These are phyloP conservation scores for Cryptococcus sp. DNA, from an alignment of 1,284 basidiomycete genomes.

Conservation along the genomic window DNA sequence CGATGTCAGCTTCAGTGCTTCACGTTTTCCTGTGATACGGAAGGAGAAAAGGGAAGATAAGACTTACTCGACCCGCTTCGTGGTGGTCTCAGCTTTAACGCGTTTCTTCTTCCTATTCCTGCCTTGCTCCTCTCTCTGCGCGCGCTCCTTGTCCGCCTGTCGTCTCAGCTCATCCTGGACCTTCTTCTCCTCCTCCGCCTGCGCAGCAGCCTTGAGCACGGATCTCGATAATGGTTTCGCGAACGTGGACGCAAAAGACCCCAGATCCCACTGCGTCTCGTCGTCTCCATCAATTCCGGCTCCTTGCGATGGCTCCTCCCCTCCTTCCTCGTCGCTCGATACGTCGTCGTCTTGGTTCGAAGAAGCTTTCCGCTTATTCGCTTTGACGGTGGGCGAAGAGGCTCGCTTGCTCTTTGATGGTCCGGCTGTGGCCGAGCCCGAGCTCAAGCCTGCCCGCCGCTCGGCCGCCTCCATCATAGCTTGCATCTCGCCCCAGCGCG, in stretches of 20 bases:
- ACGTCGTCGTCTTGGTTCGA: not conserved
- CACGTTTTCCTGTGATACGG: not conserved
- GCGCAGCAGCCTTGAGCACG: slow-evolving; percentile 16
- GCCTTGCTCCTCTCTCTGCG: not conserved
- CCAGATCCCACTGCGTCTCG: slow-evolving; percentile 22
- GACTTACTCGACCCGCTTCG: slow-evolving; percentile 21
- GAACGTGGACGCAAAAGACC: slow-evolving; percentile 1
- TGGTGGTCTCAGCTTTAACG: slow-evolving; percentile 12
- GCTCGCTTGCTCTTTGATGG: not conserved
- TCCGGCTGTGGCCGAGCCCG: slow-evolving; percentile 8
- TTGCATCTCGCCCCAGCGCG: slow-evolving; percentile 37
- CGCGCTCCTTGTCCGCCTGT: slow-evolving; percentile 2
- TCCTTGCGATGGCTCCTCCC: slow-evolving; percentile 3
- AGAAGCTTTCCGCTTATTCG: slow-evolving; percentile 8
- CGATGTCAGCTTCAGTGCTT: not conserved
- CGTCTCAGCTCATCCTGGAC: slow-evolving; percentile 1
- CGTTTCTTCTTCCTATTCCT: slow-evolving; percentile 23
- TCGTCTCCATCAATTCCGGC: slow-evolving; percentile 17
- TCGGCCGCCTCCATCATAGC: slow-evolving; percentile 44
- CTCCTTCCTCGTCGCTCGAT: slow-evolving; percentile 1
- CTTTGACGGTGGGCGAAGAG: slow-evolving; percentile 1
- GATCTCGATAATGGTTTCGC: slow-evolving; percentile 22
- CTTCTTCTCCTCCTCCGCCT: slow-evolving; percentile 15
- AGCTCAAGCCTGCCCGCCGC: slow-evolving; percentile 18
- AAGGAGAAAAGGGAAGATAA: not conserved